Evolutionary conservation across 352 stramenopile species (phyloP).

Genomic region (Phytophthora constricta): DNA sequence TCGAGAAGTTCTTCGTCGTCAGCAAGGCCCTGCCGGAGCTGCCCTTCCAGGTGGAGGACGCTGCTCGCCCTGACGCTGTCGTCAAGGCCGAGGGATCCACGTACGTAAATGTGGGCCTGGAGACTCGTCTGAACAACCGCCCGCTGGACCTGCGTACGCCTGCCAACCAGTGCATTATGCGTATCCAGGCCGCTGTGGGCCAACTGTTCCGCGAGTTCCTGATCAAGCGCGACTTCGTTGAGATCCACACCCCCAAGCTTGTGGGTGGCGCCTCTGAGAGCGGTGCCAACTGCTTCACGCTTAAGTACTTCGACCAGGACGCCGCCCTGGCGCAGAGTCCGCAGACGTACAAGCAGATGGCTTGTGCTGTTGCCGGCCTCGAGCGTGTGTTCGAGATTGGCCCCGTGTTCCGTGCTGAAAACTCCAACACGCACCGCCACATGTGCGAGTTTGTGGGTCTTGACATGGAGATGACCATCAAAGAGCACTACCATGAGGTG

Average conservation of each 20-base stretch:
- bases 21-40: conserved; percentile 93
- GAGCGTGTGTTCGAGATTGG: conserved; percentile 99
- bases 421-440: conserved; percentile 99
- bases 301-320: conserved; percentile 98
- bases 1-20: conserved; percentile 95
- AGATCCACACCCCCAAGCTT: conserved; percentile 99
- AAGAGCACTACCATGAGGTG: conserved; percentile 99
- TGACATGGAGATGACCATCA: conserved; percentile 99
- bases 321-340: conserved; percentile 97
- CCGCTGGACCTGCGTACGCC: conserved; percentile 98
- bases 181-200: conserved; percentile 96
- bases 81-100: conserved; percentile 85
- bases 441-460: conserved; percentile 99
- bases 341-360: conserved; percentile 99
- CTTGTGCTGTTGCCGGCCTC: conserved; percentile 97
- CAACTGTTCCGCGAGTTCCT: conserved; percentile 98
- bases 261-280: conserved; percentile 97
- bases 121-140: conserved; percentile 96
- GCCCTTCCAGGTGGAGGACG: conserved; percentile 96
- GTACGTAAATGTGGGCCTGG: conserved; percentile 88
- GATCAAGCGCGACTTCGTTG: conserved; percentile 95
- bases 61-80: conserved; percentile 86
- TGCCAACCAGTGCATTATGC: conserved; percentile 99
- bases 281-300: conserved; percentile 98
- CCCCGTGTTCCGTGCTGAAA: conserved; percentile 99